phyloP scores from a whole-genome alignment of 208 protist species.

The Crithidia acanthocephali region DNA sequence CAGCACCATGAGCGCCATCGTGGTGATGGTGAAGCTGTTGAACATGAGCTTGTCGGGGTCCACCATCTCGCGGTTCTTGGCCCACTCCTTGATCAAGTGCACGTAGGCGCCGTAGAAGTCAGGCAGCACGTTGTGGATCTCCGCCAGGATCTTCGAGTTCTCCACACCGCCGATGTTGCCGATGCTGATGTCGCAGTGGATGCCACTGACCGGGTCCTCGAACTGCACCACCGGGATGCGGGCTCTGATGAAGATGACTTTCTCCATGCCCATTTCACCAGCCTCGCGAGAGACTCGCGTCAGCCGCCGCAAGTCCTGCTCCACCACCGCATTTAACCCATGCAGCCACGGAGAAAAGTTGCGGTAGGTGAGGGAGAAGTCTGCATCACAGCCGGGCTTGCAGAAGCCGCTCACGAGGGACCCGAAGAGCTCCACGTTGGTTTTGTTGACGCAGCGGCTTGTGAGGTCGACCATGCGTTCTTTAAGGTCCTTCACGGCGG shows the following conservation, averaged over 20 bases:
- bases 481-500: constrained; percentile 60
- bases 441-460: constrained; percentile 85
- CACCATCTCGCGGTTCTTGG: constrained; percentile 82
- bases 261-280: constrained; percentile 74
- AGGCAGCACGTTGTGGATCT: constrained; percentile 70
- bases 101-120: constrained; percentile 90
- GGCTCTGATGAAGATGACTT: constrained; percentile 78
- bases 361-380: constrained; percentile 87
- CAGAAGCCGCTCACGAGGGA: constrained; percentile 89
- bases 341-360: constrained; percentile 89
- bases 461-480: constrained; percentile 70
- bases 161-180: constrained; percentile 88
- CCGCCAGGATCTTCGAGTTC: constrained; percentile 84
- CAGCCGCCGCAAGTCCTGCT: constrained; percentile 75
- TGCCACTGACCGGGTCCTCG: constrained; percentile 64
- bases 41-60: constrained; percentile 82
- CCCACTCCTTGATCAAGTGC: constrained; percentile 89
- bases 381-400: constrained; percentile 73
- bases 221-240: constrained; percentile 90
- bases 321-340: constrained; percentile 60
- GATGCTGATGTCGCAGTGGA: constrained; percentile 89
- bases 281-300: constrained; percentile 80
- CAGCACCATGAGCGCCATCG: constrained; percentile 91
- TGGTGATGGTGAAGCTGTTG: constrained; percentile 92
- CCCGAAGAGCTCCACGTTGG: constrained; percentile 80